Conservation (phyloP, 2,329 filamentous ascomycete genomes). For the Fusarium praegraminearum region DNA sequence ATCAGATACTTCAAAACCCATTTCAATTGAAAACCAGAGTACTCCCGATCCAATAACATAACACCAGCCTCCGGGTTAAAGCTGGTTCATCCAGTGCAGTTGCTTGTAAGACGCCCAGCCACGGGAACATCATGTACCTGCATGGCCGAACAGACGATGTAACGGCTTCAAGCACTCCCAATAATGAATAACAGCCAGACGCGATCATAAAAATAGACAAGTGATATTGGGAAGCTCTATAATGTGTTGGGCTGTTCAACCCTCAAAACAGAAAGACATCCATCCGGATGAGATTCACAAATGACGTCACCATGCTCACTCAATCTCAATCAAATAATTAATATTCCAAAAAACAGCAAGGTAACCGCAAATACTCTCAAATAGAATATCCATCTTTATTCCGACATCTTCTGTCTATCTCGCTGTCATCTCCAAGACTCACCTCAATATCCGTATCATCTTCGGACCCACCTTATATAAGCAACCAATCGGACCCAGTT, state of each 20-base stretch:
- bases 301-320: neutral
- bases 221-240: neutral
- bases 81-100: neutral
- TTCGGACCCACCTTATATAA: slow-evolving; percentile 19
- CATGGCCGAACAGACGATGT: slow-evolving; percentile 13
- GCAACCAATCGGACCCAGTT: slow-evolving; percentile 40
- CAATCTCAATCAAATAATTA: fast-evolving
- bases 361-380: no score
- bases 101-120: slow-evolving; percentile 11
- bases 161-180: neutral
- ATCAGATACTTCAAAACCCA: no score
- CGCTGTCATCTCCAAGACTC: no score
- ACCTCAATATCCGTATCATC: neutral
- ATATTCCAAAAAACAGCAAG: fast-evolving
- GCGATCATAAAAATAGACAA: no score
- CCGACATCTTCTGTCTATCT: neutral
- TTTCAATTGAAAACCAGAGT: no score
- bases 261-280: neutral
- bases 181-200: no score
- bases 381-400: no score
- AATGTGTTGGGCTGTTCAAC: neutral
- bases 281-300: no score
- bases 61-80: neutral
- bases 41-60: neutral
- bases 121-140: slow-evolving; percentile 20